phyloP scores from a whole-genome alignment of 2,329 filamentous ascomycete genomes.

The Westerdykella ornata region DNA sequence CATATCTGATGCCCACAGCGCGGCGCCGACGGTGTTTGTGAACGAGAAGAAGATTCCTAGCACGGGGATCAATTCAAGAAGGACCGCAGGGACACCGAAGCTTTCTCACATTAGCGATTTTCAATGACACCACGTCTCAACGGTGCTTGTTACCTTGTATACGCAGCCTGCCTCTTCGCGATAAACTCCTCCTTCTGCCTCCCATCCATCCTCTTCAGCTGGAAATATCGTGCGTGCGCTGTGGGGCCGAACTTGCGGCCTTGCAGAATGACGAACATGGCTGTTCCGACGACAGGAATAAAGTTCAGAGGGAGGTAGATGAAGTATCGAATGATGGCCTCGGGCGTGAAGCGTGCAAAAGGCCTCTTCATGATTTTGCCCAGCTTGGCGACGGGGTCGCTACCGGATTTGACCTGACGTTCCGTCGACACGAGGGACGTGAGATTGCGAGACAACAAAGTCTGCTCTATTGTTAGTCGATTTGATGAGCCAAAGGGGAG shows the following conservation, averaged over 20 bases:
- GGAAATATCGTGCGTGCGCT: conserved; percentile 67
- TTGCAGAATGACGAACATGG: conserved; percentile 72
- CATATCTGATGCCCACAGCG: conserved; percentile 88
- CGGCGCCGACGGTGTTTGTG: conserved; percentile 86
- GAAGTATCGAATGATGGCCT: conserved; percentile 66
- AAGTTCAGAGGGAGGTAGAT: conserved; percentile 90
- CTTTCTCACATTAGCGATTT: conserved; percentile 16
- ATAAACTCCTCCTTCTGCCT: conserved; percentile 63
- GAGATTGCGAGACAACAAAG: conserved; percentile 49
- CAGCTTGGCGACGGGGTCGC: conserved; percentile 49
- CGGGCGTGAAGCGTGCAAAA: conserved; percentile 47
- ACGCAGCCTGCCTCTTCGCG: conserved; percentile 62
- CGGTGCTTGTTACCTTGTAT: conserved; percentile 58
- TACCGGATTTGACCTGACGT: conserved; percentile 58
- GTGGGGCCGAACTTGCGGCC: conserved; percentile 48
- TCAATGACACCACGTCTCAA: background rate
- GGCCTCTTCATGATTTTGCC: conserved; percentile 53
- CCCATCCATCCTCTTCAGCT: conserved; percentile 75
- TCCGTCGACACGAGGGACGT: conserved; percentile 64
- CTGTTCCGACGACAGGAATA: conserved; percentile 80
- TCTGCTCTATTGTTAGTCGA: conserved; percentile 18
- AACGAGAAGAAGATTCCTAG: conserved; percentile 79
- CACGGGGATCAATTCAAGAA: conserved; percentile 80
- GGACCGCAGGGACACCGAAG: conserved; percentile 69
- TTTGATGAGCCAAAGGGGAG: background rate